phyloP scores from a whole-genome alignment of 2,329 filamentous ascomycete species.

The Hypoxylon sp. region DNA sequence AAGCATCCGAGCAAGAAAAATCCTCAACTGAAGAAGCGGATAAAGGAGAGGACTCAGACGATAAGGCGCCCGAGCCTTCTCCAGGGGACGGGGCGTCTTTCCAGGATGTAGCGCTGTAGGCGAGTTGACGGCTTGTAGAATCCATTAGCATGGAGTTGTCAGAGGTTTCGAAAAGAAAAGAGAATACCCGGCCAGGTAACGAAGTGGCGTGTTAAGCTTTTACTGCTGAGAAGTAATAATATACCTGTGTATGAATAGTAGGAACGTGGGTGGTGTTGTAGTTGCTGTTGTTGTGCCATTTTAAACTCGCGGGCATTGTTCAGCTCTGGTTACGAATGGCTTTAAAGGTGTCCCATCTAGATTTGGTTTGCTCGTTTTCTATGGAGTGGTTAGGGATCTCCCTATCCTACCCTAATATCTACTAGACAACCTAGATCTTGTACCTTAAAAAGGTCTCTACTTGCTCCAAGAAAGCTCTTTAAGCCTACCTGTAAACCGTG shows the following conservation, averaged over 20 bases:
- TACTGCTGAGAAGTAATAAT: constrained; percentile 14
- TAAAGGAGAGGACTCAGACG: constrained; percentile 53
- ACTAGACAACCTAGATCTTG: background rate
- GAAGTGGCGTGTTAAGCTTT: constrained; percentile 7
- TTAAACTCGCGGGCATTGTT: background rate
- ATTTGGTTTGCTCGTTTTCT: background rate
- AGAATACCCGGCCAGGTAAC: constrained; percentile 35
- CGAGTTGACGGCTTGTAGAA: constrained; percentile 11
- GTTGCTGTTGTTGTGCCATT: background rate
- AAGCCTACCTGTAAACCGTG: background rate
- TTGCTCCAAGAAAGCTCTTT: background rate
- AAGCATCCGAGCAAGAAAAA: constrained; percentile 41
- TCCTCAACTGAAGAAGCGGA: constrained; percentile 53
- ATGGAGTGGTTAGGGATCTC: background rate
- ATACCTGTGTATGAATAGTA: constrained; percentile 32
- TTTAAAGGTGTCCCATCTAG: background rate
- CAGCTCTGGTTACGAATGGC: constrained; percentile 20
- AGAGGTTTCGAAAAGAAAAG: constrained; percentile 20
- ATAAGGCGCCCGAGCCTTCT: constrained; percentile 62
- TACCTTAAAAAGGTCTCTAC: background rate
- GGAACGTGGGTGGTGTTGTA: background rate
- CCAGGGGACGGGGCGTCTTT: constrained; percentile 72
- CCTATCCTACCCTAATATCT: background rate
- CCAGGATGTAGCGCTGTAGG: constrained; percentile 73
- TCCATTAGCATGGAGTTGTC: constrained; percentile 44